Base-by-base conservation (phyloP, 768 basidiomycete genomes). In the Tubosaeta sp. region DNA sequence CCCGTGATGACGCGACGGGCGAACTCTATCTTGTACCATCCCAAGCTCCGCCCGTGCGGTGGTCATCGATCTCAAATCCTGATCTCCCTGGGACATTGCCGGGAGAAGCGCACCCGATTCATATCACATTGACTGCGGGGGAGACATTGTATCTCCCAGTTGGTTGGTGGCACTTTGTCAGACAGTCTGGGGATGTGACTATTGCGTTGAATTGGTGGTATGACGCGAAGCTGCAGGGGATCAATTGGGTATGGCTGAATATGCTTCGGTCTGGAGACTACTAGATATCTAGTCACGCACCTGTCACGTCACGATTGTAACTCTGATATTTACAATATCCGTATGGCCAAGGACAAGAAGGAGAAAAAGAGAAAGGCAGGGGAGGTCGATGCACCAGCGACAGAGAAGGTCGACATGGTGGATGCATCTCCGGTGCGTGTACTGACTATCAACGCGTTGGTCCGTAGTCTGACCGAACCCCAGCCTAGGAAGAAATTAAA, bases 151-250 rank as follows among this genome's bases (percentile, higher is more conserved):
- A 92, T 68, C 80, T 97, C 17, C 95, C 95, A n/a, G 80, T 86
- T 5, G 86, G 91, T 0, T 97, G 95, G 95, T 95, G 88, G 86
- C 94, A 95, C 65, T 80, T 90, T 62, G 91, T 95, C 33, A 76
- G 82, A 37, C 94, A 97, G 64, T 72, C 78, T 4, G 78, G 76
- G 4, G 72, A 76, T 53, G 72, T 75, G 22, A 83, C 80, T 1
- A 81, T 92, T 53, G 88, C 89, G 2, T 60, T 90, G 19, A 94
- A 94, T 62, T 92, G 88, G 84, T 94, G 91, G 91, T 91, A 90
- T 65, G 91, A 94, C 60, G 77, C 86, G 57, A 86, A 91, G 64
- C 78, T 85, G 65, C 71, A 76, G 50, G 88, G 90, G 13, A 78
- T 80, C 72, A 70, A 77, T 7, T 91, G 88, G 88, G 76, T 86